Evolutionary conservation across 2,329 filamentous ascomycete species (phyloP).

Genomic region (Botrytis cinerea): DNA sequence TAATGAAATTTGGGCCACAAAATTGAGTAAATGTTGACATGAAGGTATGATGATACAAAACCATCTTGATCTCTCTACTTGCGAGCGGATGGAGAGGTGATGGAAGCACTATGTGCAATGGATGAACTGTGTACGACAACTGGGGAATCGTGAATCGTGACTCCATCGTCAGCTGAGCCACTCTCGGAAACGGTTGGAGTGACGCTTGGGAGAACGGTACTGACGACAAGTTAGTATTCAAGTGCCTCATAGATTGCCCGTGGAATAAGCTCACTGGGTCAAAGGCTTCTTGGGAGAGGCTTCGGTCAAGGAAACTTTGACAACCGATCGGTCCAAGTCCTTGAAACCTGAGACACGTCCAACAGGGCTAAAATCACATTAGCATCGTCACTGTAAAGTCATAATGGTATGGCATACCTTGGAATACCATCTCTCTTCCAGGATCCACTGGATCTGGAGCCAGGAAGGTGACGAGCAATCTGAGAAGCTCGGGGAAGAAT

Average conservation of each 20-base stretch:
- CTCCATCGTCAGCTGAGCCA: slow-evolving; percentile 40
- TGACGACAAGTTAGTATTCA: not conserved
- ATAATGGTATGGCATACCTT: slow-evolving; percentile 27
- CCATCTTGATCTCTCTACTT: slow-evolving; percentile 30
- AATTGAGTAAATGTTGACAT: slow-evolving; percentile 28
- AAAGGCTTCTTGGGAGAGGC: slow-evolving; percentile 35
- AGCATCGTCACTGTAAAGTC: not conserved
- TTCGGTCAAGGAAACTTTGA: slow-evolving; percentile 37
- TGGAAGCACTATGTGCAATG: slow-evolving; percentile 27
- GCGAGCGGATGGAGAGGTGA: slow-evolving; percentile 38
- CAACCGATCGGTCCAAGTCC: slow-evolving; percentile 38
- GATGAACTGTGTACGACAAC: slow-evolving; percentile 35
- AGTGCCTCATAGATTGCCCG: not conserved
- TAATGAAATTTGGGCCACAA: slow-evolving; percentile 23
- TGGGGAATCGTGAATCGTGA: slow-evolving; percentile 40
- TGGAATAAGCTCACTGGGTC: slow-evolving; percentile 35
- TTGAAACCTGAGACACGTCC: slow-evolving; percentile 38
- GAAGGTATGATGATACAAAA: slow-evolving; percentile 19
- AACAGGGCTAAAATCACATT: slow-evolving; percentile 28
- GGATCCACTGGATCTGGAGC: slow-evolving; percentile 35
- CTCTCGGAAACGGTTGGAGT: slow-evolving; percentile 42
- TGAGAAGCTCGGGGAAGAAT: slow-evolving; percentile 39
- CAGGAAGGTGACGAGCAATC: slow-evolving; percentile 40
- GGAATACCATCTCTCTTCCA: slow-evolving; percentile 41
- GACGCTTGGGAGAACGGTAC: slow-evolving; percentile 25